Conservation (phyloP, 208 protist species). For the Crithidia bombi region DNA sequence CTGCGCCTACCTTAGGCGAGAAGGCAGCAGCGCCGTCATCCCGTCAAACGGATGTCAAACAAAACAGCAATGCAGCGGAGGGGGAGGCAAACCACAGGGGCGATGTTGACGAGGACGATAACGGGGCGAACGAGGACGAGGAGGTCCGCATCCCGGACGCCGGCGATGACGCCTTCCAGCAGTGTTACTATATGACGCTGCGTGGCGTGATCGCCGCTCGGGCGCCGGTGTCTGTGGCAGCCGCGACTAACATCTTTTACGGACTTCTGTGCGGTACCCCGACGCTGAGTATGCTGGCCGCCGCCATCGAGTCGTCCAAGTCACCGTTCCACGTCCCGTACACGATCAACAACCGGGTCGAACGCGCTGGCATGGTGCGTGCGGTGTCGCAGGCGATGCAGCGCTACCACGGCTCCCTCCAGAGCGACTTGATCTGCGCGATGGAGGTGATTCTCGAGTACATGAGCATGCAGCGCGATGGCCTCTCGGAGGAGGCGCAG, state of each 20-base stretch:
- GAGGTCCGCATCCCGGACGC: constrained; percentile 6
- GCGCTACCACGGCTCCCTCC: constrained; percentile 52
- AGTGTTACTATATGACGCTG: constrained; percentile 63
- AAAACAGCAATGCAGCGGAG: background rate
- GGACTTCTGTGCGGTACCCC: constrained; percentile 73
- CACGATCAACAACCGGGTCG: constrained; percentile 46
- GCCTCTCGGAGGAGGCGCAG: constrained; percentile 77
- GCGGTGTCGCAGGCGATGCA: constrained; percentile 55
- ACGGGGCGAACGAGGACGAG: constrained; percentile 23
- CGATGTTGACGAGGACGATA: background rate
- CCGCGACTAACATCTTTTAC: constrained; percentile 72
- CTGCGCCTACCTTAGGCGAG: background rate
- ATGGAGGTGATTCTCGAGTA: constrained; percentile 72
- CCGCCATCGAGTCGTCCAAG: constrained; percentile 64
- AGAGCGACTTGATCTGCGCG: constrained; percentile 66
- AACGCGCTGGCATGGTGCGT: constrained; percentile 29
- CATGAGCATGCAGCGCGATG: constrained; percentile 77
- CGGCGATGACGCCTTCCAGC: constrained; percentile 27
- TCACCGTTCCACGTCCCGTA: constrained; percentile 76
- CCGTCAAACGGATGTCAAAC: background rate
- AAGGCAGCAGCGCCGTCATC: background rate
- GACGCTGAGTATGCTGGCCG: constrained; percentile 68
- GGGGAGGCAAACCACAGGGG: background rate
- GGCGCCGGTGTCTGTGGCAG: constrained; percentile 59
- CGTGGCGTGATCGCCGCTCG: constrained; percentile 71